Conservation (phyloP, 148 eudicot genomes). For the Salicornia ramosissima region DNA sequence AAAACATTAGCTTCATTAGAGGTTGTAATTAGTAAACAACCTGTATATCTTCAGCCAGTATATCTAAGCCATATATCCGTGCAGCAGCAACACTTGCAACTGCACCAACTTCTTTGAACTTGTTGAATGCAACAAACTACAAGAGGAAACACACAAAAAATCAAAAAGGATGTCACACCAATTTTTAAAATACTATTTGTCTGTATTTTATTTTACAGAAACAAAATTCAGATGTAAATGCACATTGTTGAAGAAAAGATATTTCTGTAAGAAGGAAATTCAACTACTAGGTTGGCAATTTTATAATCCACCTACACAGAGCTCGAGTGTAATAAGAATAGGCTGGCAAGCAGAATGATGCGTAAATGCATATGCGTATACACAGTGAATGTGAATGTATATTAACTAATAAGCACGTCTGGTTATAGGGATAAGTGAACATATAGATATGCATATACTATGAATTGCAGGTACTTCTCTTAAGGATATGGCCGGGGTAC, state of each 20-base stretch:
- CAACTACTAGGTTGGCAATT: not conserved
- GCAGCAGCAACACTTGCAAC: slow-evolving; percentile 57
- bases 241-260: not conserved
- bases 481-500: no score
- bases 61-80: slow-evolving; percentile 44
- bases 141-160: slow-evolving; percentile 10
- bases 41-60: slow-evolving; percentile 55
- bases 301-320: not conserved
- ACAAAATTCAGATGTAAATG: not conserved
- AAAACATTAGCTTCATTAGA: not conserved
- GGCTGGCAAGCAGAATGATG: not conserved
- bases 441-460: not conserved
- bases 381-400: no score
- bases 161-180: slow-evolving; percentile 3
- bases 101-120: slow-evolving; percentile 45
- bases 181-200: not conserved
- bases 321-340: not conserved
- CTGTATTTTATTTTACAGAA: not conserved
- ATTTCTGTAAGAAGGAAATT: not conserved
- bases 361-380: not conserved
- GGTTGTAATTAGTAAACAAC: slow-evolving; percentile 24
- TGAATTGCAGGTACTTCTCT: no score
- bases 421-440: no score
- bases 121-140: slow-evolving; percentile 44
- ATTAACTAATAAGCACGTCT: no score